phyloP scores from a whole-genome alignment of 805 yeast genomes.

The Saturnispora serradocipensis region DNA sequence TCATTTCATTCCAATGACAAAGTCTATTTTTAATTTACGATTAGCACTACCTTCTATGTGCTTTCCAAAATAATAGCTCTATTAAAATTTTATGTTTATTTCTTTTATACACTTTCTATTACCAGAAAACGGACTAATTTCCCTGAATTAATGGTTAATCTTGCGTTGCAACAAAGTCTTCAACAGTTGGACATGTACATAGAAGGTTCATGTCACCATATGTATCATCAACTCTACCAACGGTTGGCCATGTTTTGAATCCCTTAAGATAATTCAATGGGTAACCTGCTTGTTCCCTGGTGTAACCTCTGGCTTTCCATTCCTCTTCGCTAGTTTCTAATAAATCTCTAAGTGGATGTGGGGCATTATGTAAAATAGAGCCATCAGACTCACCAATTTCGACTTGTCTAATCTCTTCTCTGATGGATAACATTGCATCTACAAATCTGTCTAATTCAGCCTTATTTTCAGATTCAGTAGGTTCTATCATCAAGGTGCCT shows the following conservation, averaged over 20 bases:
- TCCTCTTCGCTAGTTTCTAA: slow-evolving; percentile 48
- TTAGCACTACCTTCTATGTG: not conserved
- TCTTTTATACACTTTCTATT: not conserved
- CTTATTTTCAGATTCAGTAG: slow-evolving; percentile 89
- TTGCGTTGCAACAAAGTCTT: slow-evolving; percentile 45
- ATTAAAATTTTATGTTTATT: not conserved
- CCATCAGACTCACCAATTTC: slow-evolving; percentile 61
- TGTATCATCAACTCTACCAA: slow-evolving; percentile 86
- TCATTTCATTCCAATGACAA: slow-evolving; percentile 5
- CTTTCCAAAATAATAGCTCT: not conserved
- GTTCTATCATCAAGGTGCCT: slow-evolving; percentile 95
- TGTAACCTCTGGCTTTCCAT: slow-evolving; percentile 81
- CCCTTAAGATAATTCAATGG: slow-evolving; percentile 69
- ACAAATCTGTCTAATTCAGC: slow-evolving; percentile 87
- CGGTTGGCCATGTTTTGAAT: slow-evolving; percentile 92
- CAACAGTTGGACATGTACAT: slow-evolving; percentile 89
- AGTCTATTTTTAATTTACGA: slow-evolving; percentile 1
- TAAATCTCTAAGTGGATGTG: slow-evolving; percentile 80
- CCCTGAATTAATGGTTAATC: not conserved
- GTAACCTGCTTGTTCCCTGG: slow-evolving; percentile 88
- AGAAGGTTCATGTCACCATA: slow-evolving; percentile 88
- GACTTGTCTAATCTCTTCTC: slow-evolving; percentile 69
- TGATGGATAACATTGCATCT: slow-evolving; percentile 75
- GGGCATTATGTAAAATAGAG: slow-evolving; percentile 74
- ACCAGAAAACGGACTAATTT: not conserved